Percentiles rank a stretch among this genome's conserved stretches.
Conservation (phyloP, 108 stramenopile genomes). For the Bacterosira constricta region DNA sequence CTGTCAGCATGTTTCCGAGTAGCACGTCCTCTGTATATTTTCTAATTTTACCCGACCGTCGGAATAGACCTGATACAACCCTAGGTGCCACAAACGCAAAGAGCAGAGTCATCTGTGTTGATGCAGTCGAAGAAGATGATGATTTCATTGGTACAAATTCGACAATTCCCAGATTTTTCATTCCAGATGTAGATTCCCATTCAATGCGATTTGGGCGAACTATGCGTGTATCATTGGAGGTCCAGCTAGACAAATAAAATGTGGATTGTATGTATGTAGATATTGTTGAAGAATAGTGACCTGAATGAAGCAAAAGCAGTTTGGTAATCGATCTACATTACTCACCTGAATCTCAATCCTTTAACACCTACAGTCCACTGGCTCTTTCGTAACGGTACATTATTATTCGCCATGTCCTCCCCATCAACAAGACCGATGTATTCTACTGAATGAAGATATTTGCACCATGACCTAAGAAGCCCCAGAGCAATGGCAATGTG, state of each 20-base stretch:
- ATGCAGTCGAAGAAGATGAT: neutral
- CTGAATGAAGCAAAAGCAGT: neutral
- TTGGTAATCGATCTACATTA: neutral
- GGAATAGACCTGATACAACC: conserved; percentile 57
- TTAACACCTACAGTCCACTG: conserved; percentile 74
- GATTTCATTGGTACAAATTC: conserved; percentile 32
- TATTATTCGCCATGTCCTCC: neutral
- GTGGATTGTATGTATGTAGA: too few species aligned
- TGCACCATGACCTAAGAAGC: conserved; percentile 56
- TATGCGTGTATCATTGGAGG: conserved; percentile 46
- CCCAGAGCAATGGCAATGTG: neutral
- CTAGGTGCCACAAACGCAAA: conserved; percentile 70
- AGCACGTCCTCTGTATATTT: conserved; percentile 68
- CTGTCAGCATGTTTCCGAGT: conserved; percentile 57
- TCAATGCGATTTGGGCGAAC: conserved; percentile 64
- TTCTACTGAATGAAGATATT: conserved; percentile 75
- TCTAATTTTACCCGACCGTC: conserved; percentile 48
- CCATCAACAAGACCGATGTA: conserved; percentile 36
- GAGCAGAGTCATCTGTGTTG: conserved; percentile 61
- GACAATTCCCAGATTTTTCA: conserved; percentile 69
- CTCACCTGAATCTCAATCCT: conserved; percentile 61
- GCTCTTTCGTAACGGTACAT: conserved; percentile 42
- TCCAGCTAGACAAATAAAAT: conserved; percentile 71
- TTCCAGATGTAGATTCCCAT: conserved; percentile 74
- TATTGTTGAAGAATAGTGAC: neutral